Evolutionary conservation across 768 basidiomycete genomes (phyloP).

Genomic region (Roridomyces roridus): DNA sequence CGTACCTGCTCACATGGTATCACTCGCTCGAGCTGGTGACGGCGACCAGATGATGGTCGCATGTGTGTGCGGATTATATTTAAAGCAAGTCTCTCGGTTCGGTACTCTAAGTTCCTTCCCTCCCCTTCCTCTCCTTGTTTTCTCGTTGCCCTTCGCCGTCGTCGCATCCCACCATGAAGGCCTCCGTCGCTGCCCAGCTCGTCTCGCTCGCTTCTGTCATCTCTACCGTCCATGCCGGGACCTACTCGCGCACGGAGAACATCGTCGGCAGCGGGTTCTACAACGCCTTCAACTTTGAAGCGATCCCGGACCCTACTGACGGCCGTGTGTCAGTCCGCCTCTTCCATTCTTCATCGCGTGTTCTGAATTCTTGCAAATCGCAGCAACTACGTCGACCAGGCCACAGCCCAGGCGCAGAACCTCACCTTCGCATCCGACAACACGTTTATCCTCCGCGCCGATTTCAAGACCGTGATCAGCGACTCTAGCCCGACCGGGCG

Average conservation of each 20-base stretch:
- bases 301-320: conserved; percentile 60
- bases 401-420: conserved; percentile 51
- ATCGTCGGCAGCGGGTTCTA: conserved; percentile 55
- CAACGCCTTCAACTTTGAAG: conserved; percentile 53
- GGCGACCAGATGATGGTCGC: no score
- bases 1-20: no score
- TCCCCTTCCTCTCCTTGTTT: no score
- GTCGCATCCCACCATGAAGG: conserved; percentile 8
- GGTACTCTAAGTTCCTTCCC: no score
- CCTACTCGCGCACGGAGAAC: conserved; percentile 49
- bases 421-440: conserved; percentile 57
- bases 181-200: background rate
- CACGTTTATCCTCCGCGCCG: conserved; percentile 60
- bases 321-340: conserved; percentile 60
- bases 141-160: no score
- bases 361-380: background rate
- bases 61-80: no score
- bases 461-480: conserved; percentile 49
- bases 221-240: conserved; percentile 37
- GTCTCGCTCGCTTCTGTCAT: background rate
- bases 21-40: no score
- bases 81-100: no score
- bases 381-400: conserved; percentile 47
- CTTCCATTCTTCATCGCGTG: background rate
- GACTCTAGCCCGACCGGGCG: conserved; percentile 55